Evolutionary conservation across 495 filamentous ascomycete genomes (phyloP).

Genomic region (Niebla homalea): DNA sequence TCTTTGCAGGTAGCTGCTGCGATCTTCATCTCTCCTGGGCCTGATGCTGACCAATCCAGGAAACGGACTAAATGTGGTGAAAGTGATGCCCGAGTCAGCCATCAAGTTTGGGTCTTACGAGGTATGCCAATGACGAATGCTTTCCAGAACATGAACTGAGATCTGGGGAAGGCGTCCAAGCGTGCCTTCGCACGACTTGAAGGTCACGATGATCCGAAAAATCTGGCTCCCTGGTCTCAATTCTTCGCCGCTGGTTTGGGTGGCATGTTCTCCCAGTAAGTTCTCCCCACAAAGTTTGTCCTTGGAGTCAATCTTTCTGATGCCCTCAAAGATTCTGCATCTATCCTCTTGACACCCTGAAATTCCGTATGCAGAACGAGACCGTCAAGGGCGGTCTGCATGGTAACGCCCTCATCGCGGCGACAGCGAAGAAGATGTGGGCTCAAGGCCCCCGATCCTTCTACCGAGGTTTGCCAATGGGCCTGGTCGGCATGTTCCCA

Average conservation of each 20-base stretch:
- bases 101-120: slow-evolving; percentile 96
- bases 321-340: slow-evolving; percentile 55
- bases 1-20: slow-evolving; percentile 69
- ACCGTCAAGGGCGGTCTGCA: slow-evolving; percentile 71
- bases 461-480: slow-evolving; percentile 87
- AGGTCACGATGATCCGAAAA: slow-evolving; percentile 70
- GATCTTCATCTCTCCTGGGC: slow-evolving; percentile 9
- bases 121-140: slow-evolving; percentile 26
- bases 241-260: slow-evolving; percentile 84
- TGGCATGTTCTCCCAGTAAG: slow-evolving; percentile 85
- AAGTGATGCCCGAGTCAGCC: slow-evolving; percentile 96
- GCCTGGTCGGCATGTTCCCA: slow-evolving; percentile 89
- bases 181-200: slow-evolving; percentile 73
- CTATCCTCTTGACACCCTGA: slow-evolving; percentile 93
- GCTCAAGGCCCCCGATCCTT: slow-evolving; percentile 57
- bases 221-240: slow-evolving; percentile 68
- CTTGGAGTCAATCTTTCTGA: slow-evolving; percentile 15
- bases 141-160: slow-evolving; percentile 5
- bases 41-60: slow-evolving; percentile 43
- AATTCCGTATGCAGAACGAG: slow-evolving; percentile 96
- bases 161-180: slow-evolving; percentile 58
- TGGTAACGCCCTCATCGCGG: slow-evolving; percentile 72
- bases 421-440: slow-evolving; percentile 77
- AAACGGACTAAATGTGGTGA: slow-evolving; percentile 91
- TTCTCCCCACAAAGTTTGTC: slow-evolving; percentile 6